Evolutionary conservation across 2,329 filamentous ascomycete species (phyloP).

Genomic region (Microdochium trichocladiopsis): DNA sequence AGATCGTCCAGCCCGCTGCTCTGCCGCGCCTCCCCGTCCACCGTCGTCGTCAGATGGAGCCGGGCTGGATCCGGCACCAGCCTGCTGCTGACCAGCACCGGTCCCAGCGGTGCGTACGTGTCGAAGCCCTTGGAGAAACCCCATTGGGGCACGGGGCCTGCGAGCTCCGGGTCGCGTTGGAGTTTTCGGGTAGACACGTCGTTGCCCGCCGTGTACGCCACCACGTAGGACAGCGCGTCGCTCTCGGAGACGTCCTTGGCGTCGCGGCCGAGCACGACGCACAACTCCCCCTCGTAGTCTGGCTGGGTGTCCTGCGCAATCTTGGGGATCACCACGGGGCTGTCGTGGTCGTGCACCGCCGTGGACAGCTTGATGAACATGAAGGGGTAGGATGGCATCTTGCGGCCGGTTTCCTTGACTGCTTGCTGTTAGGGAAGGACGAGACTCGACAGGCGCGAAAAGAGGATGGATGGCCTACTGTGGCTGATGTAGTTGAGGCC

Average conservation of each 20-base stretch:
- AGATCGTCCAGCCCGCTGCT: conserved; percentile 8
- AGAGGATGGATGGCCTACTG: no score
- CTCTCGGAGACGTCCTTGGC: conserved; percentile 38
- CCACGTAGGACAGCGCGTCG: conserved; percentile 40
- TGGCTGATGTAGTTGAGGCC: conserved; percentile 33
- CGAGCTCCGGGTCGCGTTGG: conserved; percentile 33
- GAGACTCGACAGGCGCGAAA: no score
- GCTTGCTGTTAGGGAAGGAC: not conserved
- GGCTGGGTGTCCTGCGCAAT: conserved; percentile 32
- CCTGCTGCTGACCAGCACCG: conserved; percentile 7
- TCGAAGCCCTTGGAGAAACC: conserved; percentile 44
- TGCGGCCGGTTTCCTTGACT: conserved; percentile 20
- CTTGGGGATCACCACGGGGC: conserved; percentile 35
- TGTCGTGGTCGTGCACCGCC: conserved; percentile 30
- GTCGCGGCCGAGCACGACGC: conserved; percentile 38
- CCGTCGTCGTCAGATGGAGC: conserved; percentile 8
- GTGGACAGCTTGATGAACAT: conserved; percentile 36
- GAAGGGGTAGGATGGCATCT: conserved; percentile 10
- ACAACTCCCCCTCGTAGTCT: conserved; percentile 43
- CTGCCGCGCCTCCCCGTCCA: not conserved
- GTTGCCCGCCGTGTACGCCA: conserved; percentile 50
- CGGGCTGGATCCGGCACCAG: conserved; percentile 4
- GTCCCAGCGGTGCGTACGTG: conserved; percentile 36
- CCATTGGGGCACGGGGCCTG: conserved; percentile 27
- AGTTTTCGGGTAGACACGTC: conserved; percentile 45